A percentile compares a stretch with the other conserved stretches of the same genome.
Evolutionary conservation across 495 filamentous ascomycete species (phyloP).

Genomic region (Lophium mytilinum): DNA sequence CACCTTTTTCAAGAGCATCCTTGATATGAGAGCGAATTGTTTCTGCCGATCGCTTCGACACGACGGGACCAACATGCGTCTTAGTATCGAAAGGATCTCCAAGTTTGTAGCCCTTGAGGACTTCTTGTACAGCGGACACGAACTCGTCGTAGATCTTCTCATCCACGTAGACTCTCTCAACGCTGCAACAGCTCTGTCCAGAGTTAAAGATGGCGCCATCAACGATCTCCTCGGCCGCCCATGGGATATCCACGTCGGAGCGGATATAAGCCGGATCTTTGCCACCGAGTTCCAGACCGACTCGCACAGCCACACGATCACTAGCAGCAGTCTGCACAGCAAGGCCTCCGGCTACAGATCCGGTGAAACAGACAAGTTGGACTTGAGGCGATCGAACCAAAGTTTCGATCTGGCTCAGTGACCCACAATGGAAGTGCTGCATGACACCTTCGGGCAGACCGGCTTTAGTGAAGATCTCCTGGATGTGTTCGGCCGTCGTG

Average conservation of each 20-base stretch:
- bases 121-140: slow-evolving; percentile 65
- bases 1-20: slow-evolving; percentile 79
- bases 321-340: slow-evolving; percentile 76
- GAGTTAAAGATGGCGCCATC: slow-evolving; percentile 95
- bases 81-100: slow-evolving; percentile 72
- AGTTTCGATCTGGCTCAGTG: slow-evolving; percentile 57
- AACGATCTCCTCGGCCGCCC: slow-evolving; percentile 88
- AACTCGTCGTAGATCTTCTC: slow-evolving; percentile 75
- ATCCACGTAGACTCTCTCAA: slow-evolving; percentile 89
- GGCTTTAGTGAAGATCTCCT: slow-evolving; percentile 64
- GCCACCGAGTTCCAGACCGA: slow-evolving; percentile 83
- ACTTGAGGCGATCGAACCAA: slow-evolving; percentile 67
- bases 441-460: slow-evolving; percentile 74
- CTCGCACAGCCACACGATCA: slow-evolving; percentile 63
- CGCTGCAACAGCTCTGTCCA: slow-evolving; percentile 89
- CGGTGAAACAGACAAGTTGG: slow-evolving; percentile 77
- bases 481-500: slow-evolving; percentile 74
- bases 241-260: slow-evolving; percentile 74
- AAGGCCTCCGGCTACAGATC: slow-evolving; percentile 81
- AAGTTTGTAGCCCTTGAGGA: slow-evolving; percentile 80
- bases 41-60: slow-evolving; percentile 65
- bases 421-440: slow-evolving; percentile 84
- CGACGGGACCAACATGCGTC: slow-evolving; percentile 82
- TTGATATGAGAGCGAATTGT: slow-evolving; percentile 73
- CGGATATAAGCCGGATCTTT: slow-evolving; percentile 90